phyloP scores from a whole-genome alignment of 2,329 filamentous ascomycete species.

The Aspergillus pseudoterreus region DNA sequence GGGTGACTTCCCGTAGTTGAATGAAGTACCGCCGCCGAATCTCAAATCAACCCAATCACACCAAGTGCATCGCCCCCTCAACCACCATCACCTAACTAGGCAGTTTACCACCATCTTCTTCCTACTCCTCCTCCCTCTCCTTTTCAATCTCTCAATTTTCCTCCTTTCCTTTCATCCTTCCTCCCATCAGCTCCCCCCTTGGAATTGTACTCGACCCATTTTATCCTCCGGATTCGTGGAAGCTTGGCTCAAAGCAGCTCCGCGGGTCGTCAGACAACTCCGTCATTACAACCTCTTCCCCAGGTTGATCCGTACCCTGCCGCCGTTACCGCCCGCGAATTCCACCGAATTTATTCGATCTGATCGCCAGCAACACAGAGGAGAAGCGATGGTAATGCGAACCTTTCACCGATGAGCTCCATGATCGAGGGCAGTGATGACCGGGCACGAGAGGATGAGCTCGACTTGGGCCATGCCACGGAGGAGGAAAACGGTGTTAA shows the following conservation, averaged over 20 bases:
- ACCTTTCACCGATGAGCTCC: constrained; percentile 64
- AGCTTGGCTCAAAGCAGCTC: background rate
- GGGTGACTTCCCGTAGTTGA: no score
- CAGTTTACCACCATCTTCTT: background rate
- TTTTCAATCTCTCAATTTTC: background rate
- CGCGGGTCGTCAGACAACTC: background rate
- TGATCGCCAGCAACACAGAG: constrained; percentile 8
- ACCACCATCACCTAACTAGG: no score
- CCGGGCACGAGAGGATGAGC: constrained; percentile 56
- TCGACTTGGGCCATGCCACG: constrained; percentile 42
- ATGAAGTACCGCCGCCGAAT: background rate
- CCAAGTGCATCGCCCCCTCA: background rate
- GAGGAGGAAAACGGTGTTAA: constrained; percentile 26
- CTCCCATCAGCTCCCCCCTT: background rate
- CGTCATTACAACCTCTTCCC: background rate
- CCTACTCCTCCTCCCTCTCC: background rate
- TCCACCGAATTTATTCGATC: background rate
- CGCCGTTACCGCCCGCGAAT: background rate
- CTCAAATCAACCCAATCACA: background rate
- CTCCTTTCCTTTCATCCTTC: background rate
- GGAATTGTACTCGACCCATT: background rate
- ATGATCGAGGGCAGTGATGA: constrained; percentile 60
- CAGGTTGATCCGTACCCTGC: background rate
- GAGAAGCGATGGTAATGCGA: constrained; percentile 52
- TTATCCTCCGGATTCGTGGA: background rate